These are phyloP conservation scores for Magnusiomyces tetraspermus DNA, from an alignment of 1,139 yeast species.

Conservation along the genomic window DNA sequence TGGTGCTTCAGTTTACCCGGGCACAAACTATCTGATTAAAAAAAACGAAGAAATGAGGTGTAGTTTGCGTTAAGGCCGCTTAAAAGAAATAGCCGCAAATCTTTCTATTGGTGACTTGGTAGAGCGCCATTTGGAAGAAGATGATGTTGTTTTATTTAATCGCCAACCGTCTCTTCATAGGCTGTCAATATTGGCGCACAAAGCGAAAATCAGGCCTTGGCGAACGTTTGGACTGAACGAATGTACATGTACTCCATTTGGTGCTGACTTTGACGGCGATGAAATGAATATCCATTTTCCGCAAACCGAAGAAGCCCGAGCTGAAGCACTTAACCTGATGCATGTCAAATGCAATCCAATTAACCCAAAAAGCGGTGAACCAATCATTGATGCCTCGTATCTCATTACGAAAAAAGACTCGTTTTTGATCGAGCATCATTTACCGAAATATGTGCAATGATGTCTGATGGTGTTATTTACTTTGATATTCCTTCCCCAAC, in stretches of 20 bases:
- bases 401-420: constrained; percentile 88
- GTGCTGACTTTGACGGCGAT: constrained; percentile 99
- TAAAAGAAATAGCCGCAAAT: constrained; percentile 64
- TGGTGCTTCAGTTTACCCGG: constrained; percentile 90
- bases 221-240: constrained; percentile 94
- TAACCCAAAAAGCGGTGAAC: constrained; percentile 97
- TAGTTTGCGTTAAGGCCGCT: constrained; percentile 81
- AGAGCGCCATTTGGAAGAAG: constrained; percentile 97
- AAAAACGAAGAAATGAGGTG: constrained; percentile 79
- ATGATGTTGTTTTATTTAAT: constrained; percentile 89
- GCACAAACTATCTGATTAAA: constrained; percentile 85
- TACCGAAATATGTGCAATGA: constrained; percentile 79
- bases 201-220: constrained; percentile 96
- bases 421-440: constrained; percentile 83
- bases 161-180: constrained; percentile 98
- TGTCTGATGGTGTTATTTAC: constrained; percentile 84
- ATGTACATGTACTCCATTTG: constrained; percentile 98
- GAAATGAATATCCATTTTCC: constrained; percentile 99
- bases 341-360: constrained; percentile 91
- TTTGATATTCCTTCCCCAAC: constrained; percentile 96
- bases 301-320: constrained; percentile 97
- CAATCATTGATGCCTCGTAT: constrained; percentile 96
- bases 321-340: constrained; percentile 96
- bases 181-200: constrained; percentile 86
- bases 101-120: constrained; percentile 84